These are phyloP conservation scores for Lyophyllum shimeji DNA, from an alignment of 768 basidiomycete genomes.

Conservation along the genomic window DNA sequence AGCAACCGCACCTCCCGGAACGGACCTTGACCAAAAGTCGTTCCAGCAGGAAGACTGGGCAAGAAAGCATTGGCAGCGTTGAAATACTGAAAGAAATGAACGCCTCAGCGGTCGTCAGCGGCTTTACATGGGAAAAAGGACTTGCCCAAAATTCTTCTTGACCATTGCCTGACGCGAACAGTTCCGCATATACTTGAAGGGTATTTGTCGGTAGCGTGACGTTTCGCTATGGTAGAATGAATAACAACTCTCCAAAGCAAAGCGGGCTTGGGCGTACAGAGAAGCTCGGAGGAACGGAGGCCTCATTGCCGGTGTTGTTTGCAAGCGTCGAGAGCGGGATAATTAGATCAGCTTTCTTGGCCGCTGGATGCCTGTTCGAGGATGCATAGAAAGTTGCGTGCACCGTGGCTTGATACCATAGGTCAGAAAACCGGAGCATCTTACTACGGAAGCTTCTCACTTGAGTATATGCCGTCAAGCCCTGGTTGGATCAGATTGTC, in stretches of 20 bases:
- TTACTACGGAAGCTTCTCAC: constrained; percentile 33
- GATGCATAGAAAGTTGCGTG: constrained; percentile 73
- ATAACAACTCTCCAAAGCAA: not conserved
- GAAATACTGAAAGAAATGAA: constrained; percentile 50
- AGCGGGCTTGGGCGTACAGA: constrained; percentile 40
- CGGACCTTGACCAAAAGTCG: constrained; percentile 42
- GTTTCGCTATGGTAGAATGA: constrained; percentile 43
- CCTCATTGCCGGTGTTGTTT: constrained; percentile 67
- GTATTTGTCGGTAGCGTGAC: constrained; percentile 72
- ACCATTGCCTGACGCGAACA: constrained; percentile 64
- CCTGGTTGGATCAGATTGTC: constrained; percentile 64
- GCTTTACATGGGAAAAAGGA: not conserved
- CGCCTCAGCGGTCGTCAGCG: not conserved
- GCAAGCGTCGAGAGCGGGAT: constrained; percentile 68
- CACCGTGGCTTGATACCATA: constrained; percentile 47
- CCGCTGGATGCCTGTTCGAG: constrained; percentile 53
- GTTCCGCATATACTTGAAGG: constrained; percentile 64
- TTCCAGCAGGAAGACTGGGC: constrained; percentile 46
- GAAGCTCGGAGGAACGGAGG: constrained; percentile 72
- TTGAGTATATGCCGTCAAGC: constrained; percentile 68
- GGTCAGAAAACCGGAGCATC: not conserved
- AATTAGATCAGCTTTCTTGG: constrained; percentile 59
- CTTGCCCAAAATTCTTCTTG: constrained; percentile 75
- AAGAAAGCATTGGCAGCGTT: constrained; percentile 65
- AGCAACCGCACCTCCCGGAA: constrained; percentile 50